A percentile compares a stretch with the other conserved stretches of the same genome.
Conservation (phyloP, 768 basidiomycete species). For the Kwoniella europaea region DNA sequence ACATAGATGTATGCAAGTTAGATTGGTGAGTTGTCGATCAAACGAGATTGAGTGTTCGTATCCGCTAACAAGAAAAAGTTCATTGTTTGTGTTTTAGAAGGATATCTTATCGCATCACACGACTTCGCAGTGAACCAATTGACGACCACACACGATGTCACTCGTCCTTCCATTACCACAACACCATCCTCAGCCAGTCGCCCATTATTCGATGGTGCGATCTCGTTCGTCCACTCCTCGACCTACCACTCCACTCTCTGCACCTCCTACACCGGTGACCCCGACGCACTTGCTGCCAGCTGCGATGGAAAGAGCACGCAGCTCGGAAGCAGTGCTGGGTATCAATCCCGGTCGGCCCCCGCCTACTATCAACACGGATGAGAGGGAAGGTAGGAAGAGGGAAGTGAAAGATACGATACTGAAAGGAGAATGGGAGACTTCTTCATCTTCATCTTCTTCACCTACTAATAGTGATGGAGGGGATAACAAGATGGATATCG, state of each 20-base stretch:
- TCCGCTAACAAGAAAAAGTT: too few relatives aligned
- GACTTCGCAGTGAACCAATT: background rate
- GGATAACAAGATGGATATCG: slow-evolving; percentile 43
- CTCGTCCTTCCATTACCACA: slow-evolving; percentile 26
- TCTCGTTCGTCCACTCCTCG: slow-evolving; percentile 28
- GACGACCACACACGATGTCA: slow-evolving; percentile 13
- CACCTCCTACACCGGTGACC: slow-evolving; percentile 49
- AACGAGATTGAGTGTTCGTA: too few relatives aligned
- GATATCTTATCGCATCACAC: background rate
- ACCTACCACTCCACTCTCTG: slow-evolving; percentile 40
- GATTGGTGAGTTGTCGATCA: too few relatives aligned
- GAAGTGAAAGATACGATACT: slow-evolving; percentile 45
- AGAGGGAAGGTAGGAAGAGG: slow-evolving; percentile 30
- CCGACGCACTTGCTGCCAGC: slow-evolving; percentile 38
- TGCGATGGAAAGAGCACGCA: slow-evolving; percentile 48
- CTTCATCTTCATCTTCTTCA: slow-evolving; percentile 2
- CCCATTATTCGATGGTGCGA: slow-evolving; percentile 22
- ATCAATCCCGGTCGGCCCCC: slow-evolving; percentile 1
- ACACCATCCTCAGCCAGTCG: slow-evolving; percentile 13
- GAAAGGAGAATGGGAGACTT: slow-evolving; percentile 24
- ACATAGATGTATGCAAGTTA: too few relatives aligned
- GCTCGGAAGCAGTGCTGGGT: slow-evolving; percentile 41
- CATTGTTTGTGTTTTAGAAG: background rate
- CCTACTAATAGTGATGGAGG: background rate
- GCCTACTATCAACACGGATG: background rate